phyloP scores from a whole-genome alignment of 1,284 basidiomycete genomes.

The Xerocomus nothofagi region DNA sequence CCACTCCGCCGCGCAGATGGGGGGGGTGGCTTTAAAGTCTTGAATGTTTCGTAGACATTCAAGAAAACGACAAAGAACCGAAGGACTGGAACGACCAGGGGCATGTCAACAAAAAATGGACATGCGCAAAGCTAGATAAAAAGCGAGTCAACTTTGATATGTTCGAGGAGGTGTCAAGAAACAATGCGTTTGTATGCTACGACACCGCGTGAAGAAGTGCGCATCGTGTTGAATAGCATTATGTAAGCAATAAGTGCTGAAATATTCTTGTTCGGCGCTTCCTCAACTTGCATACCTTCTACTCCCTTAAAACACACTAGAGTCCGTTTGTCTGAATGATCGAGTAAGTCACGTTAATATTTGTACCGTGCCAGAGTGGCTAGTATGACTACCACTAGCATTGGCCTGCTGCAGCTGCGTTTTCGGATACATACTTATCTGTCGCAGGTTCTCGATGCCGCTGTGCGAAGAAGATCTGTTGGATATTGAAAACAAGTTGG shows the following conservation, averaged over 20 bases:
- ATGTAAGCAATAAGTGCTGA: constrained; percentile 22
- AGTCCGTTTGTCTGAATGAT: too few relatives aligned
- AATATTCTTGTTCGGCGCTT: too few relatives aligned
- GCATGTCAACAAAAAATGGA: constrained; percentile 45
- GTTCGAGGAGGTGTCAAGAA: constrained; percentile 3
- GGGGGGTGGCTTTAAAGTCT: constrained; percentile 68
- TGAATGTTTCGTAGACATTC: constrained; percentile 81
- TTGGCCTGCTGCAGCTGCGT: too few relatives aligned
- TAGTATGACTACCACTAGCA: too few relatives aligned
- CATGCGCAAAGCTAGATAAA: constrained; percentile 9
- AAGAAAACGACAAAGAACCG: constrained; percentile 69
- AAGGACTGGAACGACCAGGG: constrained; percentile 65
- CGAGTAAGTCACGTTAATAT: too few relatives aligned
- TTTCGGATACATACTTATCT: constrained; percentile 9
- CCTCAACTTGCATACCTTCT: too few relatives aligned
- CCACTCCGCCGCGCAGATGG: constrained; percentile 60
- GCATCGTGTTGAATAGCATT: constrained; percentile 19
- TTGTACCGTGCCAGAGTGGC: too few relatives aligned
- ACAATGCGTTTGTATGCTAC: constrained; percentile 13
- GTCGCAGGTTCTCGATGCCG: constrained; percentile 83
- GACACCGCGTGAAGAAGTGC: constrained; percentile 3
- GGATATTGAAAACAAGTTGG: constrained; percentile 93
- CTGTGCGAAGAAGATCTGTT: constrained; percentile 96
- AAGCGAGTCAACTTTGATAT: neutral
- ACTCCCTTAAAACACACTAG: too few relatives aligned